Evolutionary conservation across 75 land plant species (phyloP), one percentile per base, ranked within the genome.

Genomic region (Pinus tabuliformis): DNA sequence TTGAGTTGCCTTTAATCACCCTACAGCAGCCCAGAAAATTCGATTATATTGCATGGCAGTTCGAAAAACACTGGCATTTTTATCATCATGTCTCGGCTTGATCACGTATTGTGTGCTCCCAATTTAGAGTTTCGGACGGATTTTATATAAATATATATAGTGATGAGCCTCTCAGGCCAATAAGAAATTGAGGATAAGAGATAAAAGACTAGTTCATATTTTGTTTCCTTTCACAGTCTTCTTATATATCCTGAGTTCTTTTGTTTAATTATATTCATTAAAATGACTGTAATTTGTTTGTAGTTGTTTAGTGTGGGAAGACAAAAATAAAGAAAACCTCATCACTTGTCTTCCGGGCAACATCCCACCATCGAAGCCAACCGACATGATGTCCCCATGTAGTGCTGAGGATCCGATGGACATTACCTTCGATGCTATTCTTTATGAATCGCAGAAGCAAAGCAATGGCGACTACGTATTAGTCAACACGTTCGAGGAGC

Each of bases 301-400:
- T 60, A 60, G 9, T 36, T 5, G 1, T 36, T 33, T 17, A 64
- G 68, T 24, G 4, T 5, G 1, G 5, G 68, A 64, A 16, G 5
- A 2, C 11, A 64, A 33, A 64, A 28, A 36, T 14, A 26, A 26
- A 26, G 68, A 64, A 12, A 64, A 33, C 13, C 20, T 33, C 1
- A 64, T 64, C 39, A 64, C 68, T 15, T 64, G 37, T 64, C 68
- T 64, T 64, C 68, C 68, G 13, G 68, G 68, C 15, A 64, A 64
- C 16, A 28, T 64, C 14, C 68, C 68, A 30, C 68, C 68, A 14
- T 15, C 36, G 6, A 33, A 37, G 18, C 37, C 68, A 64, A 64
- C 68, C 39, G 68, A 64, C 17, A 14, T 64, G 33, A 18, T 64
- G 3, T 64, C 68, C 18, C 16, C 13, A 17, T 33, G 30, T 28